Percentiles rank a stretch among this genome's conserved stretches.
These are phyloP conservation scores for thale cress (Arabidopsis thaliana) DNA, from an alignment of 345 rosid species.

Conservation along the genomic window DNA sequence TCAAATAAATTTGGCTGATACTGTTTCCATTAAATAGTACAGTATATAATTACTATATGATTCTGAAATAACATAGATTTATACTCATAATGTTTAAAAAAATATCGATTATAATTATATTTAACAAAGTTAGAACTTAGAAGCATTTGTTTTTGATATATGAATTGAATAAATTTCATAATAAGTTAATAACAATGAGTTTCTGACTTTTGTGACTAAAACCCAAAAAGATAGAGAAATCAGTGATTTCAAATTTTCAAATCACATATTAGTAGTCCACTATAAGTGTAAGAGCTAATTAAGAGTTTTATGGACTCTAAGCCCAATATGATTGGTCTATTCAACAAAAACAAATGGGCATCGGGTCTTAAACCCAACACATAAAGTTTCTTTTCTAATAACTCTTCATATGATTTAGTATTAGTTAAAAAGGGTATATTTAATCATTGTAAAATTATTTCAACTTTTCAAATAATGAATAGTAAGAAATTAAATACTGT, in stretches of 20 bases:
- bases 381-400: neutral
- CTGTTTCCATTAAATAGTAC: neutral
- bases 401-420: neutral
- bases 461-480: neutral
- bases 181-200: neutral
- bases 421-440: neutral
- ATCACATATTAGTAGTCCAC: slow-evolving; percentile 20
- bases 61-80: too few species aligned
- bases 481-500: neutral
- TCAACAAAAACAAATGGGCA: neutral
- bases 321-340: slow-evolving; percentile 11
- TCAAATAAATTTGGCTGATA: neutral
- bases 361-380: neutral
- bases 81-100: too few species aligned
- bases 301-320: slow-evolving; percentile 20
- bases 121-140: neutral
- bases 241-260: neutral
- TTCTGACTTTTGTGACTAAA: neutral
- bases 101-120: neutral
- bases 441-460: neutral
- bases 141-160: neutral
- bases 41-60: neutral
- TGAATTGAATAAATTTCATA: neutral
- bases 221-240: neutral
- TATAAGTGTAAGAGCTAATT: neutral